Conservation (phyloP, 2,329 filamentous ascomycete genomes). For the Trichoderma guizhouense region DNA sequence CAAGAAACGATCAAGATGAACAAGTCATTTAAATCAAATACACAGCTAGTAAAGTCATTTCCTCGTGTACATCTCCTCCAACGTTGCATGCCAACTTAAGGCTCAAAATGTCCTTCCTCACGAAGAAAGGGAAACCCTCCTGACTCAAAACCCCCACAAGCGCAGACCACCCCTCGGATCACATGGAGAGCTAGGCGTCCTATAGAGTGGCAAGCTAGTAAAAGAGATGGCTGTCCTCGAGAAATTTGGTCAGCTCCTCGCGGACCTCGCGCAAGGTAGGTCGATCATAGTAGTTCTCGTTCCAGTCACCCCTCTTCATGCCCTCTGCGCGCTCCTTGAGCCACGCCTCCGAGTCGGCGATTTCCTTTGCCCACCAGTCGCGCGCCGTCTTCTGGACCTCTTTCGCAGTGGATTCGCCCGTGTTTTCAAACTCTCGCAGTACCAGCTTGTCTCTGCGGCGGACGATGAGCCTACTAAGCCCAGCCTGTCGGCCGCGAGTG, state of each 20-base stretch:
- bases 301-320: slow-evolving; percentile 43
- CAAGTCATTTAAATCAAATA: neutral
- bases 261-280: slow-evolving; percentile 46
- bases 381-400: slow-evolving; percentile 38
- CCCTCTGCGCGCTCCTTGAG: slow-evolving; percentile 39
- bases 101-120: neutral
- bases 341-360: slow-evolving; percentile 47
- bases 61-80: neutral
- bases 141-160: neutral
- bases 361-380: slow-evolving; percentile 48
- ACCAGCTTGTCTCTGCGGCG: slow-evolving; percentile 46
- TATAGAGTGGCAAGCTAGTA: neutral
- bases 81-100: neutral
- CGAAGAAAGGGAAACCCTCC: neutral
- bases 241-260: slow-evolving; percentile 29
- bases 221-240: slow-evolving; percentile 21
- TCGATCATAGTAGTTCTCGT: slow-evolving; percentile 48
- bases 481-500: slow-evolving; percentile 46
- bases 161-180: neutral
- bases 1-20: neutral
- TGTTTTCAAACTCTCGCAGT: slow-evolving; percentile 34
- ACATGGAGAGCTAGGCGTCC: neutral
- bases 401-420: slow-evolving; percentile 34
- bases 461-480: slow-evolving; percentile 44
- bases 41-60: neutral